Conservation (phyloP, 352 stramenopile genomes). For the Peronosclerospora sorghi region DNA sequence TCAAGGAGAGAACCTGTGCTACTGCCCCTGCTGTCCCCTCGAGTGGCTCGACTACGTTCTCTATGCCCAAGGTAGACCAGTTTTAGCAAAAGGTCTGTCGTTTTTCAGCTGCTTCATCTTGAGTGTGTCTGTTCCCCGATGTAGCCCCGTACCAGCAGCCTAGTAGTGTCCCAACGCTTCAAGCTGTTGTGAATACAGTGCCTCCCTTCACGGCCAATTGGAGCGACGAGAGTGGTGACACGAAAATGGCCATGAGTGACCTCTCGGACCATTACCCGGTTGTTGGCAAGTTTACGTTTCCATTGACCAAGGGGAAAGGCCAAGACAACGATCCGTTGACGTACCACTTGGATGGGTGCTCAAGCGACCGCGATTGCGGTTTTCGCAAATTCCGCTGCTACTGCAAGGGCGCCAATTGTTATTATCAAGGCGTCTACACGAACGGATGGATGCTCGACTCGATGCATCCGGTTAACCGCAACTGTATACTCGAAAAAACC, state of each 20-base stretch:
- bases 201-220: conserved; percentile 49
- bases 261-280: conserved; percentile 77
- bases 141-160: conserved; percentile 67
- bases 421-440: conserved; percentile 40
- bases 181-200: conserved; percentile 48
- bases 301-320: conserved; percentile 26
- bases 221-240: conserved; percentile 40
- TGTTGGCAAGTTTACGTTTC: conserved; percentile 54
- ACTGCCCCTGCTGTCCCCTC: conserved; percentile 63
- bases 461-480: conserved; percentile 56
- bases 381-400: conserved; percentile 69
- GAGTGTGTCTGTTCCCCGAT: background rate
- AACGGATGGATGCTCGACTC: conserved; percentile 44
- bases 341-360: no score
- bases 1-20: conserved; percentile 45
- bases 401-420: conserved; percentile 55
- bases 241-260: conserved; percentile 50
- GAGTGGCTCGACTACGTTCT: conserved; percentile 83
- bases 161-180: conserved; percentile 30
- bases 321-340: conserved; percentile 40
- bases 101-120: background rate
- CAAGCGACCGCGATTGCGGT: conserved; percentile 61
- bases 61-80: conserved; percentile 38
- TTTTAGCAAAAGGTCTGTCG: background rate
- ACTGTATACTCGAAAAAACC: conserved; percentile 67